Base-by-base conservation (phyloP, 352 stramenopile genomes). In the Pilasporangium apinafurcum region DNA sequence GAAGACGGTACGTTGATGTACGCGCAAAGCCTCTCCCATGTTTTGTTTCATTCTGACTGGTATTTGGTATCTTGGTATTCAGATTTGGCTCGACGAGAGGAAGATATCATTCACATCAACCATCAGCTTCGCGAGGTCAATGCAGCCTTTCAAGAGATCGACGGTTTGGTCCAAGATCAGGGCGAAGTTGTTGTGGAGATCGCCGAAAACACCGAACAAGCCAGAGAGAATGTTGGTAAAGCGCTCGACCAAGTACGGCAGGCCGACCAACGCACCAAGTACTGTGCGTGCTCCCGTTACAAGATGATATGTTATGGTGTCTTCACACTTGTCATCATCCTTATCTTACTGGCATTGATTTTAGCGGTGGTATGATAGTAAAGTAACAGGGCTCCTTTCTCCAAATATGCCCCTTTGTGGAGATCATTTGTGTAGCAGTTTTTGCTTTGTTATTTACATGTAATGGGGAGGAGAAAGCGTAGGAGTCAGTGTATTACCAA, bases 101-200 rank as follows among this genome's bases (percentile, higher is more conserved):
- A 93, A 21, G 82, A 93, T 35, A 93, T 93, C 36, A 68, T 93
- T 46, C 81, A 92, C 41, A 93, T 93, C 52, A 92, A 91, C 56
- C 79, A 92, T 44, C 80, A 93, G 44, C 56, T 93, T 22, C 67
- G 77, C 0, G 82, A 93, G 49, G 81, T 93, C 21, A 93, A 93
- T 37, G 79, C 82, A 6, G 79, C 82, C 9, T 93, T 90, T 55
- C 58, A 83, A 30, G 82, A 93, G 64, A 86, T 93, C 25, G 82
- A 92, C 30, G 79, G 68, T 5, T 68, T 93, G 12, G 57, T 93
- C n/a, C 60, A 90, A 42, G 82, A 92, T 44, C 82, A 93, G 56
- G 74, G 73, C 42, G 82, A 93, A 51, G 64, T 59, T 26, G 59
- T 93, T 26, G 81, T 93, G 6, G 77, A 93, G 47, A 90, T 93